These are phyloP conservation scores for Avena sativa DNA, from an alignment of 176 grass and related monocot genomes.

Conservation along the genomic window DNA sequence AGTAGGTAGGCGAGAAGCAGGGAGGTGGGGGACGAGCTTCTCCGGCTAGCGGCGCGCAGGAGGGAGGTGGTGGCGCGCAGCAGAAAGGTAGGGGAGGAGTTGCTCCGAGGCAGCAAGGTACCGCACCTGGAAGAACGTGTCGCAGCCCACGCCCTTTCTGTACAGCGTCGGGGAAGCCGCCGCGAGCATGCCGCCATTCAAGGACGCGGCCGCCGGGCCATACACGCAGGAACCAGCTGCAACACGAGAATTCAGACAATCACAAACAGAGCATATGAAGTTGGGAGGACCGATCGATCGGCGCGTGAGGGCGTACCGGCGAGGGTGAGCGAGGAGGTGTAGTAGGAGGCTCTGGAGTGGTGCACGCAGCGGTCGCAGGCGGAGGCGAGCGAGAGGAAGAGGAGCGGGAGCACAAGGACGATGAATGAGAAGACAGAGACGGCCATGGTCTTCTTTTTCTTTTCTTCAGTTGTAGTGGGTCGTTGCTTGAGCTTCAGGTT, in stretches of 20 bases:
- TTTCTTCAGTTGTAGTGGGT: not conserved
- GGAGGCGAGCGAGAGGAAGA: conserved; percentile 47
- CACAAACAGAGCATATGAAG: not conserved
- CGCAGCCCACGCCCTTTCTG: conserved; percentile 72
- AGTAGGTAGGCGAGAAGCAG: too few species aligned
- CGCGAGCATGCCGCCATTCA: conserved; percentile 58
- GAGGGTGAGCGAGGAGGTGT: conserved; percentile 58
- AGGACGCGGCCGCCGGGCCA: conserved; percentile 58
- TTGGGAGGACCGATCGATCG: not conserved
- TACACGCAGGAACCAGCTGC: conserved; percentile 87
- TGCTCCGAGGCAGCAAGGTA: not conserved
- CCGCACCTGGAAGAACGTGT: conserved; percentile 84
- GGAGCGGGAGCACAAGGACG: not conserved
- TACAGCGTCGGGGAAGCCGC: conserved; percentile 58
- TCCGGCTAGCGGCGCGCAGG: too few species aligned
- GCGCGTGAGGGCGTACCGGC: conserved; percentile 38
- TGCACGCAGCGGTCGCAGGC: conserved; percentile 82
- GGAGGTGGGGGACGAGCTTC: too few species aligned
- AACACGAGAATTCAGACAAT: not conserved
- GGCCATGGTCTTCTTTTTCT: conserved; percentile 42
- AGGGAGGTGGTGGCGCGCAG: too few species aligned
- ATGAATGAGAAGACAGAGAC: conserved; percentile 28
- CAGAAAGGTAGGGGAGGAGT: too few species aligned
- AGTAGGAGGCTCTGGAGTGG: conserved; percentile 55
- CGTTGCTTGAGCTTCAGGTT: not conserved